Conservation (phyloP, 257 asterid species). For the Ballota nigra region DNA sequence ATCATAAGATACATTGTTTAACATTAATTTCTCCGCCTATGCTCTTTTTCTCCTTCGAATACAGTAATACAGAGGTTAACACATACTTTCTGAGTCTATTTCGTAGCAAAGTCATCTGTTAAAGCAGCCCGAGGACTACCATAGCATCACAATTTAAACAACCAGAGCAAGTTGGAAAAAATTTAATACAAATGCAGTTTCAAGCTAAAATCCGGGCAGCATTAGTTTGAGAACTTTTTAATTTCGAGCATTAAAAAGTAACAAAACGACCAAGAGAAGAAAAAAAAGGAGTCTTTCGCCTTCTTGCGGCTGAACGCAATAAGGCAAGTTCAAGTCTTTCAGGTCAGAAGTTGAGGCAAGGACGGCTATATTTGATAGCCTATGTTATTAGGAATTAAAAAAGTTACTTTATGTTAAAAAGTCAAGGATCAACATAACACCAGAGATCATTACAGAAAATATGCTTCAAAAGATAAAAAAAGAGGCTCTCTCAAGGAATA, state of each 20-base stretch:
- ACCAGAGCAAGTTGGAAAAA: neutral
- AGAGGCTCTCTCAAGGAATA: neutral
- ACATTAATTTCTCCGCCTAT: neutral
- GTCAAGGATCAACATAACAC: neutral
- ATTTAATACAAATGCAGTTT: neutral
- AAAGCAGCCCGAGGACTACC: neutral
- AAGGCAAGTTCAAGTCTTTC: neutral
- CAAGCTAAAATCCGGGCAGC: constrained; percentile 3
- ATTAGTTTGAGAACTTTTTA: neutral
- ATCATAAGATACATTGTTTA: constrained; percentile 12
- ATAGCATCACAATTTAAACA: neutral
- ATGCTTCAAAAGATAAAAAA: neutral
- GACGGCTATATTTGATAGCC: too few relatives aligned
- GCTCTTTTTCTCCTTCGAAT: constrained; percentile 7
- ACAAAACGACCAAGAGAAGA: neutral
- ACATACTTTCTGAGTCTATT: neutral
- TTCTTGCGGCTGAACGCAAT: constrained; percentile 1
- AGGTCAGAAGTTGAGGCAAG: constrained; percentile 11
- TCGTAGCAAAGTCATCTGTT: neutral
- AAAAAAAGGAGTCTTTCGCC: neutral
- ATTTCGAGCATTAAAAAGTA: neutral
- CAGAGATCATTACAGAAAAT: neutral
- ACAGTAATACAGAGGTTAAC: neutral
- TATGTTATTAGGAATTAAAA: neutral
- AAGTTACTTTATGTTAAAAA: constrained; percentile 1